Conservation (phyloP, 2,329 filamentous ascomycete species). For the Curvularia sp. region DNA sequence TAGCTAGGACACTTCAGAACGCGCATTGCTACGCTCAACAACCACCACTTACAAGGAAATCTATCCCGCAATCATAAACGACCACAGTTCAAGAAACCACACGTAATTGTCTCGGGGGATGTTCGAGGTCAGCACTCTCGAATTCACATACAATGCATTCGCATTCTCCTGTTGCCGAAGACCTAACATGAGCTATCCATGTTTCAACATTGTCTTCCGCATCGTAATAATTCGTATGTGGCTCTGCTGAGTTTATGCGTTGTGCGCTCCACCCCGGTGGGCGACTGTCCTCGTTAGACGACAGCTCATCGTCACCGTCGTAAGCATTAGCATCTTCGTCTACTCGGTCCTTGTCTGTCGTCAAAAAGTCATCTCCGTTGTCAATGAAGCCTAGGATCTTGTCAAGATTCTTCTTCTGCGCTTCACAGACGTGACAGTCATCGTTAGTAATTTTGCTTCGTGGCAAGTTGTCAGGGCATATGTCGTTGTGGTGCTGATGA, state of each 20-base stretch:
- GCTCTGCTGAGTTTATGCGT: not conserved
- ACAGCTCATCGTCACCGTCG: not conserved
- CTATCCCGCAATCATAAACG: not conserved
- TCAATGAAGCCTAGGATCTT: not conserved
- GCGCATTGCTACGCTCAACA: not conserved
- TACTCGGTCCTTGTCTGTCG: not conserved
- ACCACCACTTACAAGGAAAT: not conserved
- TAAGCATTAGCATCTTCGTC: not conserved
- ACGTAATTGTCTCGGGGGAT: not conserved
- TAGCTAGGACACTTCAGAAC: not conserved
- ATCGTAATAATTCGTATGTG: not conserved
- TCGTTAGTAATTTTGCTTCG: not conserved
- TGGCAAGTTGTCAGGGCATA: not conserved
- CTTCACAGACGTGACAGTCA: constrained; percentile 2
- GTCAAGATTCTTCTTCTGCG: not conserved
- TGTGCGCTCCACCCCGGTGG: not conserved
- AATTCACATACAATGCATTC: not conserved
- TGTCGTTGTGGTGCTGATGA: not conserved
- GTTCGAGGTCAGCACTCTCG: not conserved
- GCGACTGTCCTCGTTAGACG: not conserved
- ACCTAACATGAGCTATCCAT: not conserved
- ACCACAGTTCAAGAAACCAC: not conserved
- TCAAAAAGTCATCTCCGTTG: no score
- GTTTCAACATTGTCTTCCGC: not conserved
- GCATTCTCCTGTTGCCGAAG: not conserved